Evolutionary conservation across 2,329 filamentous ascomycete genomes (phyloP), one percentile per base, ranked within the genome.

Genomic region (Alternaria panax): DNA sequence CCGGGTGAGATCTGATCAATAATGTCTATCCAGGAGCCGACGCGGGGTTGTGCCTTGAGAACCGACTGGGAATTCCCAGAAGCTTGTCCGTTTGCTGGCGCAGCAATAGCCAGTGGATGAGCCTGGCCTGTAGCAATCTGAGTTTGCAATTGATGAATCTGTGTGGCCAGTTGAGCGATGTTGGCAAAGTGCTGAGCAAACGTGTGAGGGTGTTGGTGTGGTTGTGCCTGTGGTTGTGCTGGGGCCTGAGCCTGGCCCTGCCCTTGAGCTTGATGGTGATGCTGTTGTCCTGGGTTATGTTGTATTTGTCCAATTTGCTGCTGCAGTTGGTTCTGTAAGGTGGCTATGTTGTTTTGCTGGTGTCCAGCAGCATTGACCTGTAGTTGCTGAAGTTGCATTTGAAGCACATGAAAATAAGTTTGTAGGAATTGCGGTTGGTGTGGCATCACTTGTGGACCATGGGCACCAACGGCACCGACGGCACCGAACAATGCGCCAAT

Each of bases 1-100:
- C 82, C 81, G 3, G 85, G 84, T 0, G 82, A 85, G 48, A 86
- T 79, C 11, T 65, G 70, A 63, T 86, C 80, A 53, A 87, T 80
- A 24, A 85, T 65, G 7, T 80, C 69, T 20, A 81, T 71, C 85
- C 85, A 87, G 16, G 82, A 85, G 9, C 82, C 81, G 43, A 67
- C 63, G 36, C 83, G 79, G 41, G 76, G 75, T 28, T 48, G 64
- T 14, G 70, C 60, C 28, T 74, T 72, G 59, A 73, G 80, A 54
- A 79, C 74, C 72, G 57, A 68, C 60, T 62, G 69, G 45, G 60
- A 50, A 41, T 60, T 51, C n/a, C 51, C n/a, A 5, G 28, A 24
- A 18, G 20, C 22, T 14, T 52, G 41, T 7, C 34, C 40, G 51
- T 46, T 40, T 34, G 67, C 54, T 51, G 57, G 34, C 52, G 43